Evolutionary conservation across 2,329 filamentous ascomycete species (phyloP).

Genomic region (Podosphaera aphanis): DNA sequence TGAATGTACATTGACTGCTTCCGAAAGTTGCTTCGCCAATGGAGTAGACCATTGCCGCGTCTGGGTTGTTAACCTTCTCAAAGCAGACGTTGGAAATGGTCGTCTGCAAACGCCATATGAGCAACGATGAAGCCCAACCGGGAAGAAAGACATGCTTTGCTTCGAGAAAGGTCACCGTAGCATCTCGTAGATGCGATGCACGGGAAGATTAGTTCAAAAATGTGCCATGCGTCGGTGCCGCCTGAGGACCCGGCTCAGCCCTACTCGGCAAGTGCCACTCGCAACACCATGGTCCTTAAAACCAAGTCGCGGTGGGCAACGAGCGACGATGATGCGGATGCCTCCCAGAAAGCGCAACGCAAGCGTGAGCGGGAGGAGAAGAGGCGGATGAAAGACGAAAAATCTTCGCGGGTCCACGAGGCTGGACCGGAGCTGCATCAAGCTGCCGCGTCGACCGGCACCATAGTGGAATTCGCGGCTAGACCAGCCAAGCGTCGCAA

Average conservation of each 20-base stretch:
- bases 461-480: conserved; percentile 11
- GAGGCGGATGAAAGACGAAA: conserved; percentile 61
- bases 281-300: conserved; percentile 9
- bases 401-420: conserved; percentile 43
- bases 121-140: conserved; percentile 8
- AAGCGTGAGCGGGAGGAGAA: conserved; percentile 51
- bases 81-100: neutral
- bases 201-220: neutral
- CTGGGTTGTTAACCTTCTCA: conserved; percentile 14
- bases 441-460: neutral
- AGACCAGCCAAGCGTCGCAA: conserved; percentile 40
- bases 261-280: conserved; percentile 1
- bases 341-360: conserved; percentile 43
- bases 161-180: neutral
- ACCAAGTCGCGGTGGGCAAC: conserved; percentile 62
- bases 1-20: conserved; percentile 55
- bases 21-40: conserved; percentile 62
- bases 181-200: neutral
- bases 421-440: conserved; percentile 11
- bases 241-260: neutral
- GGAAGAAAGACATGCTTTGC: conserved; percentile 12
- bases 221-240: neutral
- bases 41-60: conserved; percentile 62
- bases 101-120: conserved; percentile 1
- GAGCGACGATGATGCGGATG: conserved; percentile 44